Evolutionary conservation across 179 eudicot genomes (phyloP).

Genomic region (Camellia oleifera): DNA sequence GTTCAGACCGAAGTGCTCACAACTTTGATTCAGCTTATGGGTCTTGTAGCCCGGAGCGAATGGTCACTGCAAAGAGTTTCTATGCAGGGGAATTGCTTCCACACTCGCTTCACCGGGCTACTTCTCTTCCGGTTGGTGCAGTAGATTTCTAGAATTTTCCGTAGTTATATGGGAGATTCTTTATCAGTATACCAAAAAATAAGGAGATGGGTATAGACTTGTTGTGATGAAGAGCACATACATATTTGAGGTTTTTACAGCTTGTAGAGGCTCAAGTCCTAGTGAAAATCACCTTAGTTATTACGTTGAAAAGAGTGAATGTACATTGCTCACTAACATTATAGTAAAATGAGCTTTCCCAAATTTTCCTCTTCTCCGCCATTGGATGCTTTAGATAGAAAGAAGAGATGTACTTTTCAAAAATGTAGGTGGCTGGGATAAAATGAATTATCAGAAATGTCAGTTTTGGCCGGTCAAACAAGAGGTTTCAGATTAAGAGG

Average conservation of each 20-base stretch:
- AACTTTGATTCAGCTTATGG: constrained; percentile 36
- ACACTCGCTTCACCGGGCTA: constrained; percentile 57
- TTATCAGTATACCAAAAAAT: background rate
- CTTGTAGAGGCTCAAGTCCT: background rate
- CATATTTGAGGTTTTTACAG: background rate
- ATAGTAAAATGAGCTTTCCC: background rate
- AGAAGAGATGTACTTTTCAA: background rate
- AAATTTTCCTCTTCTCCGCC: background rate
- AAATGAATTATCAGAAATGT: too few relatives aligned
- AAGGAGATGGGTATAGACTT: background rate
- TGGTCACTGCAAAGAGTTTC: constrained; percentile 43
- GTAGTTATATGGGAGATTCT: background rate
- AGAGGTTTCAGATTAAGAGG: too few relatives aligned
- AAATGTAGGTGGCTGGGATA: too few relatives aligned
- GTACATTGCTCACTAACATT: background rate
- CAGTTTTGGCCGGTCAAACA: too few relatives aligned
- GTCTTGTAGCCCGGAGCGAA: constrained; percentile 29
- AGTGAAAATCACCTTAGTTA: background rate
- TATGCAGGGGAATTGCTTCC: constrained; percentile 52
- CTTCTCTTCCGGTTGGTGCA: constrained; percentile 83
- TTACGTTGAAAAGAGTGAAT: background rate
- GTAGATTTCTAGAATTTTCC: constrained; percentile 40
- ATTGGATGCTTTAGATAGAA: background rate
- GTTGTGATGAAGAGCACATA: background rate
- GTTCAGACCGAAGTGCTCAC: constrained; percentile 22